Evolutionary conservation across 352 stramenopile species (phyloP), one percentile per base, ranked within the genome.

Genomic region (Lagenidium giganteum): DNA sequence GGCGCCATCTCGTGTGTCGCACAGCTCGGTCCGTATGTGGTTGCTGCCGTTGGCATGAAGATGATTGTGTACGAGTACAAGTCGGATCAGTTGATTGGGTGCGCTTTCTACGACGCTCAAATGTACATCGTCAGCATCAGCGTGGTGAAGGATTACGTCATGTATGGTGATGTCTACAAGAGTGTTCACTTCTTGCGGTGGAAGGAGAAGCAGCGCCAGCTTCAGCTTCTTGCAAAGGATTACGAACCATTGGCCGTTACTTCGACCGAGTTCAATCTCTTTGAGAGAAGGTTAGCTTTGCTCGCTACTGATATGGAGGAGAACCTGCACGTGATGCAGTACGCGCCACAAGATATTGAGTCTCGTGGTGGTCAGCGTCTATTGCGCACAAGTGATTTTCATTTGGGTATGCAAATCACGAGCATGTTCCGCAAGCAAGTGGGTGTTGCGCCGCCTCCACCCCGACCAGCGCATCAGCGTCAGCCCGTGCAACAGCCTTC

Each of bases 11-110:
- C 82, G 8, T 71, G 61, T 33, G 80, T 94, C 1, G 21, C 74
- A 0, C 79, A 92, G 46, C 61, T 94, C 6, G 82, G 82, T 4
- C 73, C 78, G 26, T 92, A 92, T 42, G 80, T 94, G 23, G 50
- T 94, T n/a, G 80, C 81, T 0, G 75, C 82, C 5, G 79, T 94
- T 9, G 82, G 82, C 17, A 90, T 83, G 17, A 94, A 94, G 57
- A 62, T 94, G 22, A 94, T 94, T 36, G 77, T 92, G 58, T 91
- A 94, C 54, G 77, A 92, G 43, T 89, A 89, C 69, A 94, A 94
- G 62, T 88, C 76, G 18, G 80, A 90, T 45, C 79, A 94, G 55
- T 60, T 92, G 32, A 75, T 92, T 39, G 80, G 77, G 1, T 94
- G 82, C 39, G 80, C 82, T 0, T 94, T 94, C 49, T 94, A 92